These are phyloP conservation scores for Camelina laxa DNA, from an alignment of 345 rosid species.

Conservation along the genomic window DNA sequence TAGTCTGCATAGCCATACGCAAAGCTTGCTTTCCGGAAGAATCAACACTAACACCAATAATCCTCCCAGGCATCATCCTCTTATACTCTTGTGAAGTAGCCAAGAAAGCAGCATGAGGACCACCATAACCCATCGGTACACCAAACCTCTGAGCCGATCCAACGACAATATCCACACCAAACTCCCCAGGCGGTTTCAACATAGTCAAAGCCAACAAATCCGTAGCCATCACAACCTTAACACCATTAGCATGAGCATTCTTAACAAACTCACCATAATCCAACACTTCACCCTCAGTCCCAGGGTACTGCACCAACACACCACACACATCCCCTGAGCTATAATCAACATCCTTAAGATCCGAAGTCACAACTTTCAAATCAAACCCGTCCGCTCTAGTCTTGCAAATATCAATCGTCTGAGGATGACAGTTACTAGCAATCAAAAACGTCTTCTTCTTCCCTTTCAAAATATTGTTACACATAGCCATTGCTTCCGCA, in stretches of 20 bases:
- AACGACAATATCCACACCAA: constrained; percentile 86
- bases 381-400: constrained; percentile 85
- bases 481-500: constrained; percentile 98
- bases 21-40: constrained; percentile 83
- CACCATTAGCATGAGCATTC: constrained; percentile 82
- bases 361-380: constrained; percentile 63
- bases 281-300: constrained; percentile 84
- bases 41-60: constrained; percentile 90
- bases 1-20: constrained; percentile 95
- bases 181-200: constrained; percentile 89
- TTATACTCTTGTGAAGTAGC: constrained; percentile 98
- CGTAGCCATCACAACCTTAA: constrained; percentile 88
- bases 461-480: constrained; percentile 78
- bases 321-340: constrained; percentile 85
- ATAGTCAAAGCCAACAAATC: constrained; percentile 86
- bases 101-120: constrained; percentile 93
- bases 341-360: constrained; percentile 73
- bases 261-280: constrained; percentile 79
- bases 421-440: constrained; percentile 81
- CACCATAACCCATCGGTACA: constrained; percentile 94
- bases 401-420: constrained; percentile 83
- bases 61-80: constrained; percentile 94
- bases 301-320: constrained; percentile 90
- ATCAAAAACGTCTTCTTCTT: constrained; percentile 87
- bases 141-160: constrained; percentile 95